Base-by-base conservation (phyloP, 805 yeast genomes). In the Yamadazyma paraphyllophila region DNA sequence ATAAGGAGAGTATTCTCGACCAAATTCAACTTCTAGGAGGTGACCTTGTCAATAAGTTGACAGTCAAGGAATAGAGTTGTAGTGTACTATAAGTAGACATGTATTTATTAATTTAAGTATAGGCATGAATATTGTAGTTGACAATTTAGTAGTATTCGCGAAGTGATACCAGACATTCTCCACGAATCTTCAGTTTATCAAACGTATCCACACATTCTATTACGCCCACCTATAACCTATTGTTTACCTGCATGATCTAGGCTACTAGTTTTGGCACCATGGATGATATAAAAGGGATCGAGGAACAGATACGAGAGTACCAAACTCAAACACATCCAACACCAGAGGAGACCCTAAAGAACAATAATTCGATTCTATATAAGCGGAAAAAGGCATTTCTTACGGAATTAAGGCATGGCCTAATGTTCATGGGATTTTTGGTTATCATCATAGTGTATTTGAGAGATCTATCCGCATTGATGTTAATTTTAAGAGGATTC, bases 21-120 rank as follows among this genome's bases (percentile, higher is more conserved):
- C 96, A 92, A 63, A 85, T 94, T 33, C 71, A 76, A 30, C 68
- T 76, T 25, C 69, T 83, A 50, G 88, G 91, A 11, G 88, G 86
- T 44, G 91, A 85, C 49, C 63, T 87, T 47, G 73, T 71, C 37
- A 43, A 16, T 7, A 16, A 32, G 2, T 10, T 45, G 30, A 39
- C 41, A 9, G 33, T 42, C 17, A 40, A 32, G 31, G 35, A 31
- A 32, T 32, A 32, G 36, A 32, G 36, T 14, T 32, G 36, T 32
- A 29, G 40, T 37, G 40, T 37, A 37, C 17, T 37, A 37, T 37
- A 37, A 15, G 36, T 29, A 29, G 31, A 29, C 31, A 29, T 29
- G 38, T 26, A 37, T 37, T 37, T 37, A 37, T 26, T 37, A 37
- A 37, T 37, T 17, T 26, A 37, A 26, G 32, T 26, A 25, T 26